Percentiles rank a stretch among this genome's conserved stretches.
These are phyloP conservation scores for Yamadazyma epiphylla DNA, from an alignment of 1,139 yeast species.

Conservation along the genomic window DNA sequence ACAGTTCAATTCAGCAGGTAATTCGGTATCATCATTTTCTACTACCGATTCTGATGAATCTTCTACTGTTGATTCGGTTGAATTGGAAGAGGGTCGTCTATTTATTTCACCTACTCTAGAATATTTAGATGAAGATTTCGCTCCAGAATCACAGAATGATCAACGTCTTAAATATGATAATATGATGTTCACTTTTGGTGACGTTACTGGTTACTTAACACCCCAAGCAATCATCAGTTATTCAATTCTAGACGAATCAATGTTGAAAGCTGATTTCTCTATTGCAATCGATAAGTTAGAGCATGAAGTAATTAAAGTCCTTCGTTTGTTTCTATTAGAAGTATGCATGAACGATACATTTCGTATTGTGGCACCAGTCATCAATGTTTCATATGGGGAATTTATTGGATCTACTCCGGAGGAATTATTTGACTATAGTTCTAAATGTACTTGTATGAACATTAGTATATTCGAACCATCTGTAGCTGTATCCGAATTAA, in stretches of 20 bases:
- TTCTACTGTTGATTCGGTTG: background rate
- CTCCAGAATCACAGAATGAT: slow-evolving; percentile 40
- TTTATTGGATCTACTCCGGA: slow-evolving; percentile 14
- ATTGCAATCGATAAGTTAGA: slow-evolving; percentile 64
- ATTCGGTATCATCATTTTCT: background rate
- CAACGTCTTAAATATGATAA: slow-evolving; percentile 51
- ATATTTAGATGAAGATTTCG: slow-evolving; percentile 41
- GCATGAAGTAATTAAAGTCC: slow-evolving; percentile 46
- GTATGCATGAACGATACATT: slow-evolving; percentile 39
- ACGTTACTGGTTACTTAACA: slow-evolving; percentile 31
- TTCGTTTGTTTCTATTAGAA: slow-evolving; percentile 34
- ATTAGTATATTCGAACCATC: slow-evolving; percentile 36
- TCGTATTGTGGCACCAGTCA: slow-evolving; percentile 49
- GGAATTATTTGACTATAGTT: background rate
- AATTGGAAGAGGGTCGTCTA: background rate
- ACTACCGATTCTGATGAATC: background rate
- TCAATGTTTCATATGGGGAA: slow-evolving; percentile 46
- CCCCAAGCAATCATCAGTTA: slow-evolving; percentile 31
- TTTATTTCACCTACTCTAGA: slow-evolving; percentile 26
- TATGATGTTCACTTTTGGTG: slow-evolving; percentile 50
- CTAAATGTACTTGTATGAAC: slow-evolving; percentile 11
- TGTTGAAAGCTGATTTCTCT: slow-evolving; percentile 36
- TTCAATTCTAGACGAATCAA: slow-evolving; percentile 27
- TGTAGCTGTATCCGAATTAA: slow-evolving; percentile 23
- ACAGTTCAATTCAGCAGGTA: background rate